Evolutionary conservation across 495 filamentous ascomycete species (phyloP), one percentile per base, ranked within the genome.

Genomic region (Xylaria venustula): DNA sequence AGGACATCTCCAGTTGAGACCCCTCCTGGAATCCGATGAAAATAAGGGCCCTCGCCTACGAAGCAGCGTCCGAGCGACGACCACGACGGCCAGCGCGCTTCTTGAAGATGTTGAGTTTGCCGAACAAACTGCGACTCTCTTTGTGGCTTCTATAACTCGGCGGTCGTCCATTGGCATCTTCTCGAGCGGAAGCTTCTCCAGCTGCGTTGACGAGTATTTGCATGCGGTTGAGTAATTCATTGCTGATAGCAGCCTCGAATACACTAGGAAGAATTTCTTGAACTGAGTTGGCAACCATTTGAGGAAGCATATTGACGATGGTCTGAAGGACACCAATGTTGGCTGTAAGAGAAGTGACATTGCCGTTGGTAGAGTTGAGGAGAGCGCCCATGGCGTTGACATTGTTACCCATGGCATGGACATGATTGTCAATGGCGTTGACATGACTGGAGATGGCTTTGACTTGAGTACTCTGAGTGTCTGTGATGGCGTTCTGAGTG

Each of bases 311-410:
- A 30, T 64, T 71, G 48, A 71, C 49, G 1, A 71, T 55, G 0
- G 64, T 65, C 50, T 71, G 69, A 7, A 71, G 64, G 2, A 55
- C 41, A 2, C 19, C 28, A 17, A 71, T 7, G 17, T 64, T 67
- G 15, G 66, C 62, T 5, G 15, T 67, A 9, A 71, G 23, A 7
- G 54, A 4, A 1, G 52, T 42, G 11, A 71, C 45, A 28, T 71
- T 71, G 50, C 66, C 64, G 25, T 71, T 71, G 4, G 69, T 71
- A 1, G 69, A 71, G 44, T 65, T 65, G 22, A 71, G 14, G 17
- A 71, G 69, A 4, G 47, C 65, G 11, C 69, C 37, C 30, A 71
- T 51, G 0, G 69, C 52, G 20, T 60, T 65, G 37, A 71, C 15
- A 45, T 71, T 71, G 58, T 67, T 69, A 19, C 62, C 66, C 8